Evolutionary conservation across 2,329 filamentous ascomycete genomes (phyloP).

Genomic region (Canariomyces notabilis): DNA sequence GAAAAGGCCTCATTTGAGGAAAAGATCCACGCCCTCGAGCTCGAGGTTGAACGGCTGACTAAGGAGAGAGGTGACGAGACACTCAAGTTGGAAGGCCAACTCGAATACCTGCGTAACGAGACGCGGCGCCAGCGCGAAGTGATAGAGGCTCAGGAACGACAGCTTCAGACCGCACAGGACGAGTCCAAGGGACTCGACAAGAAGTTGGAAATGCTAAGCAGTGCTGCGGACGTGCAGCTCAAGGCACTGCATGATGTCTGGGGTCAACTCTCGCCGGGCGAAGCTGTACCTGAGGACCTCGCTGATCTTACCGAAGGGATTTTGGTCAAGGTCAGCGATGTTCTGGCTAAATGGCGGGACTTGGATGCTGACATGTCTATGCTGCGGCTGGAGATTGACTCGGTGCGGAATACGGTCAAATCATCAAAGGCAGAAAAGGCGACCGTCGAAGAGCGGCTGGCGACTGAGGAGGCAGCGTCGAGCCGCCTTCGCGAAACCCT

Average conservation of each 20-base stretch:
- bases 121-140: conserved; percentile 54
- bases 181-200: conserved; percentile 47
- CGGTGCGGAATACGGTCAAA: conserved; percentile 49
- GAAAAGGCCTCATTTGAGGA: conserved; percentile 68
- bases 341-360: conserved; percentile 55
- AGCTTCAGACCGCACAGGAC: conserved; percentile 52
- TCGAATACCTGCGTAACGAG: conserved; percentile 59
- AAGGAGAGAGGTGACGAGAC: conserved; percentile 53
- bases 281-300: conserved; percentile 50
- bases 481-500: conserved; percentile 51
- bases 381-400: conserved; percentile 59
- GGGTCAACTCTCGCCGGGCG: conserved; percentile 50
- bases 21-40: conserved; percentile 61
- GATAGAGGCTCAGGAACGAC: conserved; percentile 52
- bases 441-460: conserved; percentile 46
- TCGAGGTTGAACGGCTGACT: conserved; percentile 62
- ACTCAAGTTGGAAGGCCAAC: conserved; percentile 56
- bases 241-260: conserved; percentile 55
- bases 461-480: conserved; percentile 46
- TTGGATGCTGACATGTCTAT: conserved; percentile 56
- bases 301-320: conserved; percentile 56
- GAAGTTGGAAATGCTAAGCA: conserved; percentile 47
- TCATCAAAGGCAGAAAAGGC: conserved; percentile 56
- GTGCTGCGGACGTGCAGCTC: conserved; percentile 47
- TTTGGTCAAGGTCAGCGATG: conserved; percentile 51